phyloP scores from a whole-genome alignment of 2,329 filamentous ascomycete genomes.

The Metarhizium anisopliae region DNA sequence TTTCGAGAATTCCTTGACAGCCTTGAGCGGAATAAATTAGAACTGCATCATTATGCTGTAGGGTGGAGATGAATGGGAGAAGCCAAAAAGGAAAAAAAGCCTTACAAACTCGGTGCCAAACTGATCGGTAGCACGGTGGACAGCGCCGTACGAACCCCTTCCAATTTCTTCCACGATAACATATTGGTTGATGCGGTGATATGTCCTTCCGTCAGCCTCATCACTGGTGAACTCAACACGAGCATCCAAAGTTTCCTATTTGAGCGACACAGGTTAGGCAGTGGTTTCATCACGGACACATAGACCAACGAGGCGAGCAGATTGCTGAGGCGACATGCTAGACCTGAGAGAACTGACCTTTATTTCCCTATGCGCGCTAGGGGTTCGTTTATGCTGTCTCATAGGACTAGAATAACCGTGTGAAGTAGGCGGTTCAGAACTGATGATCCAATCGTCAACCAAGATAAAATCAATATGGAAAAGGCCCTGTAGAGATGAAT shows the following conservation, averaged over 20 bases:
- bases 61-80: conserved; percentile 1
- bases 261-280: conserved; percentile 6
- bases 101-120: conserved; percentile 88
- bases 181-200: conserved; percentile 93
- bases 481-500: not conserved
- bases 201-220: conserved; percentile 68
- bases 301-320: not conserved
- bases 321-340: not conserved
- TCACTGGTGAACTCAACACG: conserved; percentile 79
- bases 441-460: conserved; percentile 12
- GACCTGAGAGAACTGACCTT: conserved; percentile 31
- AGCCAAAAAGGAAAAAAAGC: not conserved
- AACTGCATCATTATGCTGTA: not conserved
- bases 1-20: conserved; percentile 97
- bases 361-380: conserved; percentile 48
- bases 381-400: conserved; percentile 48
- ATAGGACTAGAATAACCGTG: conserved; percentile 41
- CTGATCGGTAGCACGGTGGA: conserved; percentile 84
- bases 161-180: conserved; percentile 91
- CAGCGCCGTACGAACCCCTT: conserved; percentile 89
- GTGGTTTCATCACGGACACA: not conserved
- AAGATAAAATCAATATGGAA: not conserved
- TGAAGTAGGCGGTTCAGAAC: conserved; percentile 32
- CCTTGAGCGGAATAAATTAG: conserved; percentile 41
- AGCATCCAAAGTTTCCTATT: conserved; percentile 83